These are phyloP conservation scores for Corallochytrium limacisporum DNA, from an alignment of 78 protist species.

Conservation along the genomic window DNA sequence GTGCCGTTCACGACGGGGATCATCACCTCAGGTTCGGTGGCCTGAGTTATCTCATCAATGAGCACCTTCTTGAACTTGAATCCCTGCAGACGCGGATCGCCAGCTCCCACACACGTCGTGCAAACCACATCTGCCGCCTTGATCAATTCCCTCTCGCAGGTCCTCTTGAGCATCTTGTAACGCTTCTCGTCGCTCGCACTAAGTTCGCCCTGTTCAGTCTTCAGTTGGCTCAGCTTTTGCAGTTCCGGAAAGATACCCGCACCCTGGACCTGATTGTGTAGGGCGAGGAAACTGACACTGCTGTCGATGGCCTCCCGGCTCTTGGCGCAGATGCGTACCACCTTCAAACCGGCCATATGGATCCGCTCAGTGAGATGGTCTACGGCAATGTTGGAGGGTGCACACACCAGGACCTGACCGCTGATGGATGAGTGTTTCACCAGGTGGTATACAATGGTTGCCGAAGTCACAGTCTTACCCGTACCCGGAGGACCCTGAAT, in stretches of 20 bases:
- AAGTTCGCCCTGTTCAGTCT: slow-evolving; percentile 56
- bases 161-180: slow-evolving; percentile 15
- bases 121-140: slow-evolving; percentile 91
- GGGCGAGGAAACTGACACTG: slow-evolving; percentile 76
- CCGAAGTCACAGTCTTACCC: slow-evolving; percentile 96
- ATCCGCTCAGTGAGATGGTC: slow-evolving; percentile 91
- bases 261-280: slow-evolving; percentile 75
- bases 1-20: slow-evolving; percentile 83
- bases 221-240: slow-evolving; percentile 63
- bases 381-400: slow-evolving; percentile 99
- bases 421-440: neutral
- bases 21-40: slow-evolving; percentile 97
- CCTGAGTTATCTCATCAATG: slow-evolving; percentile 96
- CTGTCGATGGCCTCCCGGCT: slow-evolving; percentile 82
- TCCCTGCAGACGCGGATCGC: slow-evolving; percentile 85
- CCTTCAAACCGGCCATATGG: slow-evolving; percentile 88
- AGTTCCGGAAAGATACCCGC: slow-evolving; percentile 42
- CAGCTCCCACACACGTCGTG: slow-evolving; percentile 95
- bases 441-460: slow-evolving; percentile 91
- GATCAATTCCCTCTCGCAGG: slow-evolving; percentile 71
- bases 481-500: slow-evolving; percentile 83
- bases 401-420: slow-evolving; percentile 82
- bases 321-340: slow-evolving; percentile 91
- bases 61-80: slow-evolving; percentile 77
- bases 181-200: slow-evolving; percentile 40